Percentiles rank a stretch among this genome's conserved stretches.
phyloP scores from a whole-genome alignment of 768 basidiomycete species.

The Naganishia onofrii region DNA sequence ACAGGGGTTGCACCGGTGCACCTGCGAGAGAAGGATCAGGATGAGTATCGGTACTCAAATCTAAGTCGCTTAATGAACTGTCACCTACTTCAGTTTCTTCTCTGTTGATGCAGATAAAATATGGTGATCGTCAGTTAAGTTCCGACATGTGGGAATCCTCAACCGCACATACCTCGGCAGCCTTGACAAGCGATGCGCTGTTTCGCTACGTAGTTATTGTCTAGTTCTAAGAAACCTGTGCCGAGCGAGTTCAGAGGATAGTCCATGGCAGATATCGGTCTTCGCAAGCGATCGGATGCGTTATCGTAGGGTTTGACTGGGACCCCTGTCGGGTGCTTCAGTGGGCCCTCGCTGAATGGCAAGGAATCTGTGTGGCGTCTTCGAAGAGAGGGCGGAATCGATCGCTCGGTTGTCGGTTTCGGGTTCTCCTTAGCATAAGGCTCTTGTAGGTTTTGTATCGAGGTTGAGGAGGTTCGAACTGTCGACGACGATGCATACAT shows the following conservation, averaged over 20 bases:
- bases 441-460: background rate
- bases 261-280: background rate
- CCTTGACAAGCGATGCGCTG: conserved; percentile 21
- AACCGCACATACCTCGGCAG: background rate
- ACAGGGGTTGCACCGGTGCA: conserved; percentile 13
- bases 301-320: background rate
- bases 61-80: background rate
- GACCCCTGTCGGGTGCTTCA: background rate
- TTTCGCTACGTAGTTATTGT: background rate
- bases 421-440: background rate
- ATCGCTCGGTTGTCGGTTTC: background rate
- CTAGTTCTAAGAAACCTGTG: background rate
- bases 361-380: background rate
- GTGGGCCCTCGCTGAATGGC: background rate
- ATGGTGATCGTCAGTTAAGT: background rate
- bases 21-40: background rate
- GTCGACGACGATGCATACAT: background rate
- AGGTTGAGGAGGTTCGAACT: background rate
- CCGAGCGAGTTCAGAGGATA: background rate
- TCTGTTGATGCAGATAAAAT: background rate
- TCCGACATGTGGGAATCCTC: background rate
- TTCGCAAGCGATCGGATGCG: background rate
- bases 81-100: conserved; percentile 19
- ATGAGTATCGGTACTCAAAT: background rate
- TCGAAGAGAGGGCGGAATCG: background rate